A percentile compares a stretch with the other conserved stretches of the same genome.
phyloP scores from a whole-genome alignment of 2,329 filamentous ascomycete species.

The Xylaria sp. region DNA sequence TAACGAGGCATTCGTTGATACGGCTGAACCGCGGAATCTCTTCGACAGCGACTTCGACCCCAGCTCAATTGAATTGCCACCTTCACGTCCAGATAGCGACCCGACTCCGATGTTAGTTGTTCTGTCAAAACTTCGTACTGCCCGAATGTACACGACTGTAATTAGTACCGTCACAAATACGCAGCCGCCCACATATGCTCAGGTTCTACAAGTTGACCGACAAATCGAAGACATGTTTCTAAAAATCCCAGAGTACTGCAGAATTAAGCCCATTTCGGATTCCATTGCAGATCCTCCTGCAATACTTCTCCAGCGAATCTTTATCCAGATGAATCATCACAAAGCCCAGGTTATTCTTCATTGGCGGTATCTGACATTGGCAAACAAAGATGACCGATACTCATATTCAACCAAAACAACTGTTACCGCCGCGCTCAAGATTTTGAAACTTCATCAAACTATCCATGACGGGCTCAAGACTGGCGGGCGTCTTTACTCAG shows the following conservation, averaged over 20 bases:
- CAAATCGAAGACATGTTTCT: constrained; percentile 41
- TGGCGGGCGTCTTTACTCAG: constrained; percentile 32
- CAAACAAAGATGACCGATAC: constrained; percentile 37
- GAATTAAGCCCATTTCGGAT: constrained; percentile 32
- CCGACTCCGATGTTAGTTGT: constrained; percentile 43
- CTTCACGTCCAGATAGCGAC: constrained; percentile 49
- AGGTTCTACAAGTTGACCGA: constrained; percentile 41
- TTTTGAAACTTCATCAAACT: constrained; percentile 33
- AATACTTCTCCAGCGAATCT: constrained; percentile 45
- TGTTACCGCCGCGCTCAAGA: constrained; percentile 35
- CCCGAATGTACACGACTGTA: constrained; percentile 35
- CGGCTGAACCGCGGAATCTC: constrained; percentile 56
- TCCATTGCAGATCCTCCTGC: constrained; percentile 43
- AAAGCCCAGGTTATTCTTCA: constrained; percentile 50
- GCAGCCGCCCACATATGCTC: constrained; percentile 36
- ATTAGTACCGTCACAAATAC: constrained; percentile 37
- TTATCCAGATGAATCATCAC: constrained; percentile 45
- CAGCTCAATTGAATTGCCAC: constrained; percentile 51
- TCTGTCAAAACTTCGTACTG: constrained; percentile 41
- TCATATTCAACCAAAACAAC: constrained; percentile 42
- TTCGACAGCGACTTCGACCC: constrained; percentile 56
- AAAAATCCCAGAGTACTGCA: constrained; percentile 43
- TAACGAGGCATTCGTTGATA: constrained; percentile 53
- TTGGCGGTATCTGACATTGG: constrained; percentile 42
- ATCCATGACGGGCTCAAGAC: constrained; percentile 37